phyloP scores from a whole-genome alignment of 805 yeast species.

The Ogataea degrootiae region DNA sequence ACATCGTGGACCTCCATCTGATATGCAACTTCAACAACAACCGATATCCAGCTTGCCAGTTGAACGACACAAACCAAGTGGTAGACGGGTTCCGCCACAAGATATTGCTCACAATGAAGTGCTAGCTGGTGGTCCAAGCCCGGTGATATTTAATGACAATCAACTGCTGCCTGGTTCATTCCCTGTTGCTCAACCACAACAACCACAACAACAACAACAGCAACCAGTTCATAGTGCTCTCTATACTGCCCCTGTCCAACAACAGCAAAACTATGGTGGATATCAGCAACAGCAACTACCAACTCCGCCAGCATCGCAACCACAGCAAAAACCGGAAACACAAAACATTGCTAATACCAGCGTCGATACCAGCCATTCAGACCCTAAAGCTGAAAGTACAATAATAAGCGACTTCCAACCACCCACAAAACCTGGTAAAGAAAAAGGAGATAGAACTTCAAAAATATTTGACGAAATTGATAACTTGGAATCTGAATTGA shows the following conservation, averaged over 20 bases:
- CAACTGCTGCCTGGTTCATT: not conserved
- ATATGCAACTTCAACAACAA: too few relatives aligned
- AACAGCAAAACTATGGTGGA: not conserved
- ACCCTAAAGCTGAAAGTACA: not conserved
- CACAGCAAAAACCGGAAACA: not conserved
- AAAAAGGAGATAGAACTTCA: slow-evolving; percentile 17
- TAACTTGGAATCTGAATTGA: slow-evolving; percentile 23
- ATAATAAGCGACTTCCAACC: not conserved
- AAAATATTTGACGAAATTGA: slow-evolving; percentile 25
- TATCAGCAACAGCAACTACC: not conserved
- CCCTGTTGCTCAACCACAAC: not conserved
- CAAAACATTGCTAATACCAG: not conserved
- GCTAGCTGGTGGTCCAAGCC: not conserved
- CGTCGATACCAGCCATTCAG: not conserved
- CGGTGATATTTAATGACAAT: not conserved
- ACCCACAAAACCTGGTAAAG: not conserved
- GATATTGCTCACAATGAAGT: not conserved
- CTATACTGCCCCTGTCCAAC: not conserved
- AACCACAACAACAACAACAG: not conserved
- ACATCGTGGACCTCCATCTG: not conserved
- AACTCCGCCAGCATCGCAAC: not conserved
- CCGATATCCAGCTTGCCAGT: too few relatives aligned
- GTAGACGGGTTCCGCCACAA: not conserved
- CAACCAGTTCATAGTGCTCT: not conserved
- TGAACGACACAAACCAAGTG: too few relatives aligned